A percentile compares a stretch with the other conserved stretches of the same genome.
Conservation (phyloP, 257 asterid species). For the Eucommia ulmoides region DNA sequence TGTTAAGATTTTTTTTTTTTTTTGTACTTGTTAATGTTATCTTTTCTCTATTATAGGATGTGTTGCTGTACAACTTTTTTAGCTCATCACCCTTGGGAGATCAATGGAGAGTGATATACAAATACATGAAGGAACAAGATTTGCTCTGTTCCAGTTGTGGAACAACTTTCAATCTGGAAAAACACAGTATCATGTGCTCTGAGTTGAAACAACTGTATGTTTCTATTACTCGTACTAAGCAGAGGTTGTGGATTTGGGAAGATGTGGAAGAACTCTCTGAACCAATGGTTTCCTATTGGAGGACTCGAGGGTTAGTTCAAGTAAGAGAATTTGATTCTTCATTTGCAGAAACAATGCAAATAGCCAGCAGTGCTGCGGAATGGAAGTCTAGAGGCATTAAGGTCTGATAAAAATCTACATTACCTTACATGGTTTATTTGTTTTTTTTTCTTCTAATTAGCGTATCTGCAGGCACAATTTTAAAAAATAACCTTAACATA, state of each 20-base stretch:
- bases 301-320: slow-evolving; percentile 41
- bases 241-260: slow-evolving; percentile 66
- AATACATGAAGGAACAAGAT: slow-evolving; percentile 31
- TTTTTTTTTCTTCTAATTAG: too few relatives aligned
- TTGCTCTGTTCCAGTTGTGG: slow-evolving; percentile 23
- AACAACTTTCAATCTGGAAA: slow-evolving; percentile 25
- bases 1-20: too few relatives aligned
- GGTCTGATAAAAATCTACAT: too few relatives aligned
- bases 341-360: slow-evolving; percentile 45
- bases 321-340: slow-evolving; percentile 35
- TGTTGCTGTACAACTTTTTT: slow-evolving; percentile 48
- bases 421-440: too few relatives aligned
- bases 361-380: slow-evolving; percentile 54
- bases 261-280: slow-evolving; percentile 28
- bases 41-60: slow-evolving; percentile 67
- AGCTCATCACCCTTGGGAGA: slow-evolving; percentile 43
- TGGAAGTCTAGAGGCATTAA: slow-evolving; percentile 58
- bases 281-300: slow-evolving; percentile 65
- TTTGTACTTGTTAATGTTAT: too few relatives aligned
- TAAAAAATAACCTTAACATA: too few relatives aligned
- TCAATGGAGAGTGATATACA: slow-evolving; percentile 61
- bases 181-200: slow-evolving; percentile 47
- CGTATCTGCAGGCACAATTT: too few relatives aligned
- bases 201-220: slow-evolving; percentile 60
- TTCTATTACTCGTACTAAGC: slow-evolving; percentile 59